Evolutionary conservation across 352 stramenopile species (phyloP), one percentile per base, ranked within the genome.

Genomic region (Phytophthora niederhauseri): DNA sequence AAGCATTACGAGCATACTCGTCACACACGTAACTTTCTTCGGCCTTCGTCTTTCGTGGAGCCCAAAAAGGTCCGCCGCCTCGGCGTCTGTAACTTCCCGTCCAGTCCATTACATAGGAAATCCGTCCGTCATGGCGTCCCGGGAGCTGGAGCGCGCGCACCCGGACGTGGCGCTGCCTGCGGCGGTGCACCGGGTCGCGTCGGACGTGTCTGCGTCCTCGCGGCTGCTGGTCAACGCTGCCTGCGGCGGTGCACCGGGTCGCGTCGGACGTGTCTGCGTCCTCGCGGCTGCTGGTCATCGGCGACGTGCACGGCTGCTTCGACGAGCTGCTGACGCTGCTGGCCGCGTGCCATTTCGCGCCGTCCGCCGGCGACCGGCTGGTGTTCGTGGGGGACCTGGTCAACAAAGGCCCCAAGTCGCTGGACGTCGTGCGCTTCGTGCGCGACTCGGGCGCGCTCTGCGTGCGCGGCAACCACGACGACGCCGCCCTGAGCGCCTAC

Each of bases 221-320:
- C 76, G 87, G 36, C 73, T 98, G n/a, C n/a, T n/a, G n/a, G n/a
- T n/a, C n/a, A n/a, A n/a, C 73, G 38, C 78, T 92, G 12, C 84
- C 84, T 5, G 28, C 26, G 4, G 57, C 76, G 30, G 60, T 90
- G 31, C 84, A 92, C 58, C 73, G 72, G 26, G 69, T 85, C 14
- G 68, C 65, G 12, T 53, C 61, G n/a, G 66, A 82, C n/a, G 61
- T 89, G 9, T 26, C 62, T 28, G 28, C 62, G 8, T 66, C 57
- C 43, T 72, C 66, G 41, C 76, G 87, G 36, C 73, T 98, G 49
- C 66, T 98, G 28, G 57, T 98, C 31, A 82, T 98, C 51, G 93
- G 94, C 15, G 94, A 98, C 69, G 90, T 98, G 19, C 94, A 98
- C 70, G 94, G 90, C 30, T 98, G 94, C 72, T 87, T 90, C 24